These are phyloP conservation scores for Ascochyta koolunga DNA, from an alignment of 2,329 filamentous ascomycete species.

Conservation along the genomic window DNA sequence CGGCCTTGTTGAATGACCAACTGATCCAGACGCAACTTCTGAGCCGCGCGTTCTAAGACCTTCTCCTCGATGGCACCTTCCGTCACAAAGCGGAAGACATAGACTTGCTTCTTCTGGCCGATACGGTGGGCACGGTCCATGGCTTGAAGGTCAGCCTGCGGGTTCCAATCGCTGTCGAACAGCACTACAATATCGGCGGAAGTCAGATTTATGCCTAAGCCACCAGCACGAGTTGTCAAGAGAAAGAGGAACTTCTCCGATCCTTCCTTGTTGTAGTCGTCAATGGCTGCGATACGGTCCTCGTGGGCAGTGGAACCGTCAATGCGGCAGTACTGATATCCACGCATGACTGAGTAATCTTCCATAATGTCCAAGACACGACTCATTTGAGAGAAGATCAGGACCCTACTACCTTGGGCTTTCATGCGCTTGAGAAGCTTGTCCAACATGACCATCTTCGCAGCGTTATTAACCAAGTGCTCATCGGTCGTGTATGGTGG, in stretches of 20 bases:
- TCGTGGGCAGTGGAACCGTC: conserved; percentile 97
- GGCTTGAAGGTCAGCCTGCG: conserved; percentile 95
- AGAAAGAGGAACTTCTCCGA: conserved; percentile 92
- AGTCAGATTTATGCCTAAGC: conserved; percentile 95
- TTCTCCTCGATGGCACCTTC: conserved; percentile 99
- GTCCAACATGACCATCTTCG: conserved; percentile 97
- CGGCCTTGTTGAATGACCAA: conserved; percentile 98
- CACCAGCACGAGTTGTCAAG: conserved; percentile 92
- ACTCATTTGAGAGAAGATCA: conserved; percentile 99
- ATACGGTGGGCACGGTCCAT: conserved; percentile 99
- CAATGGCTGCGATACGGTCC: conserved; percentile 95
- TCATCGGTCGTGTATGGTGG: conserved; percentile 98
- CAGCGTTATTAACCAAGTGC: conserved; percentile 89
- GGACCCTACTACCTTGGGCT: conserved; percentile 87
- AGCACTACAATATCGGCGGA: conserved; percentile 93
- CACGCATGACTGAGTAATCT: conserved; percentile 95
- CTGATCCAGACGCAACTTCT: conserved; percentile 95
- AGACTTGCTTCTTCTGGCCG: conserved; percentile 96
- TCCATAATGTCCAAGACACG: conserved; percentile 95
- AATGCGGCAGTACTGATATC: conserved; percentile 95
- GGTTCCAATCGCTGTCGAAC: conserved; percentile 99
- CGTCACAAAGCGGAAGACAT: conserved; percentile 95
- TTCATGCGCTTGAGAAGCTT: conserved; percentile 85
- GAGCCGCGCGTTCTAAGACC: conserved; percentile 92
- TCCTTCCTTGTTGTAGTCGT: conserved; percentile 94